Evolutionary conservation across 371 early-diverging fungal species (phyloP).

Genomic region (Mucor indicus): DNA sequence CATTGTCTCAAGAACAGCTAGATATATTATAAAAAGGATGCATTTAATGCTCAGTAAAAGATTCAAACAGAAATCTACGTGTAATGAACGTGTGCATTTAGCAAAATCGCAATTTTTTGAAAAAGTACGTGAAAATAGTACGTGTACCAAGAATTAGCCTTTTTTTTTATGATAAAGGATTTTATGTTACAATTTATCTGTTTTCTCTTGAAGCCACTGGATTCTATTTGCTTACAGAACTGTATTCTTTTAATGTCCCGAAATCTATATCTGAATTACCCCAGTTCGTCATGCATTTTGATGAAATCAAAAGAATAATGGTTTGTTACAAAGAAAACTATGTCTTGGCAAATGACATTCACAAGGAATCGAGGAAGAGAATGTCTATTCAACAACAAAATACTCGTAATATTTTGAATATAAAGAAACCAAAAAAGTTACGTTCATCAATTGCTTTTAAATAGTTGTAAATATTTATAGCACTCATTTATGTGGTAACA

Average conservation of each 20-base stretch:
- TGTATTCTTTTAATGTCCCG: conserved; percentile 12
- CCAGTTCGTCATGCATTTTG: conserved; percentile 16
- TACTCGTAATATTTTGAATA: conserved; percentile 20
- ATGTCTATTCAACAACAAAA: conserved; percentile 20
- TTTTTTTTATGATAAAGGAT: conserved; percentile 15
- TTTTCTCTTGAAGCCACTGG: conserved; percentile 12
- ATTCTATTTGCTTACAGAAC: conserved; percentile 6
- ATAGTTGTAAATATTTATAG: conserved; percentile 18
- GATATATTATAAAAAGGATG: too few species aligned
- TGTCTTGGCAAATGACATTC: conserved; percentile 9
- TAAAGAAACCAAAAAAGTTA: conserved; percentile 23
- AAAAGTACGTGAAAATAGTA: too few species aligned
- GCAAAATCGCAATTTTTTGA: too few species aligned
- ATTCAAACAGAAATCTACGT: too few species aligned
- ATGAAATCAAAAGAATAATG: conserved; percentile 22
- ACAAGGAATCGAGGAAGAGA: conserved; percentile 25
- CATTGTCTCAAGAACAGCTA: too few species aligned
- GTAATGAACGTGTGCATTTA: too few species aligned
- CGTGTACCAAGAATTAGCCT: too few species aligned
- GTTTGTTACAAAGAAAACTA: conserved; percentile 17
- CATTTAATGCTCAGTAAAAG: too few species aligned
- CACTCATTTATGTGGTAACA: conserved; percentile 16
- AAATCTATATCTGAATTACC: conserved; percentile 14
- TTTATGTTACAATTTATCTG: conserved; percentile 11
- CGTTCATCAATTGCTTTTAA: conserved; percentile 22